A percentile compares a stretch with the other conserved stretches of the same genome.
These are phyloP conservation scores for Leccinum aurantiacum DNA, from an alignment of 768 basidiomycete species.

Conservation along the genomic window DNA sequence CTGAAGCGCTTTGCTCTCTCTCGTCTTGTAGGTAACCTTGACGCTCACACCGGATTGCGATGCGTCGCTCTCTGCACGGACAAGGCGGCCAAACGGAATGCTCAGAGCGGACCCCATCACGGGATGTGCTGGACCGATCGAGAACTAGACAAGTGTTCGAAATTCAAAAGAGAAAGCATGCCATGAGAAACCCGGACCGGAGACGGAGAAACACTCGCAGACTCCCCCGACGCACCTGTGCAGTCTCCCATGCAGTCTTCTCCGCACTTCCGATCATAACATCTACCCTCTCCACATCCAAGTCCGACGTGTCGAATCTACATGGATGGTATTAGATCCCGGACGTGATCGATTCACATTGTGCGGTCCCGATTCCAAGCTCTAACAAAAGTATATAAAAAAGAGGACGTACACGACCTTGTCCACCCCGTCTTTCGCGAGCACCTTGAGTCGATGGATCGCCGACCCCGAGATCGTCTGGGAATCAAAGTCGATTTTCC, in stretches of 20 bases:
- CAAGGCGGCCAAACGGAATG: conserved; percentile 48
- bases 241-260: conserved; percentile 44
- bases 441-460: conserved; percentile 58
- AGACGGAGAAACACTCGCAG: neutral
- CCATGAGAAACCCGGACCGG: neutral
- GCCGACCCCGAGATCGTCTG: conserved; percentile 64
- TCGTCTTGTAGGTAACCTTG: conserved; percentile 68
- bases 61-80: conserved; percentile 35
- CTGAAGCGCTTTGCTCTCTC: conserved; percentile 76
- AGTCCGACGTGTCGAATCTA: conserved; percentile 74
- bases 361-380: too few species aligned
- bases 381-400: neutral
- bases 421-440: conserved; percentile 45
- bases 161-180: neutral
- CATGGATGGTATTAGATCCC: neutral
- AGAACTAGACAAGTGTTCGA: conserved; percentile 40
- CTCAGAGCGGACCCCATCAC: conserved; percentile 77
- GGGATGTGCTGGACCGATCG: conserved; percentile 53
- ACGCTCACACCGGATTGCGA: conserved; percentile 33
- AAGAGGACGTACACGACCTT: conserved; percentile 56
- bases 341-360: neutral
- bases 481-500: conserved; percentile 71
- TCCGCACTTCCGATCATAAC: conserved; percentile 37
- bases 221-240: conserved; percentile 38
- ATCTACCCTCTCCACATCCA: conserved; percentile 55